phyloP scores from a whole-genome alignment of 805 yeast genomes.

The Kuraishia piskuri region DNA sequence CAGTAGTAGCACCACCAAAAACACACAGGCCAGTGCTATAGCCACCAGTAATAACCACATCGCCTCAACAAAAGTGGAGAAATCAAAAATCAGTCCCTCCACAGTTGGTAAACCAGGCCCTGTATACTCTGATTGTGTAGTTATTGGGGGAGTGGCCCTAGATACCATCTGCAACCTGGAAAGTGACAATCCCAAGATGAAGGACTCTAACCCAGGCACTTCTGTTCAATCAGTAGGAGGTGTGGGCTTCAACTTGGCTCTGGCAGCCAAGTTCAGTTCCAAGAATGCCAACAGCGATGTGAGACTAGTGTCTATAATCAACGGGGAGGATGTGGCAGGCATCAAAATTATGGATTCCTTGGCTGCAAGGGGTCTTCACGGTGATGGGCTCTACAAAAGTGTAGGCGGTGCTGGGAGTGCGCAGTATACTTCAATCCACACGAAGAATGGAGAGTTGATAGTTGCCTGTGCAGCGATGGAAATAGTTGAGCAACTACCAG shows the following conservation, averaged over 20 bases:
- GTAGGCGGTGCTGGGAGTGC: constrained; percentile 36
- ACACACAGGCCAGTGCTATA: no score
- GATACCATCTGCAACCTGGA: constrained; percentile 54
- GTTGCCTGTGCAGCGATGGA: constrained; percentile 83
- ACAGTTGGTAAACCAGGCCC: neutral
- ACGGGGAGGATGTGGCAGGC: constrained; percentile 47
- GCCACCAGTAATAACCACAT: neutral
- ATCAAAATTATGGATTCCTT: constrained; percentile 25
- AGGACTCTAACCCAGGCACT: constrained; percentile 71
- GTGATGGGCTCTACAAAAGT: constrained; percentile 29
- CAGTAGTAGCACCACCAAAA: neutral
- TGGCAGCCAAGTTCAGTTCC: constrained; percentile 41
- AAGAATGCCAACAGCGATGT: constrained; percentile 14
- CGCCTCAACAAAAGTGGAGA: neutral
- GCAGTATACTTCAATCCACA: constrained; percentile 67
- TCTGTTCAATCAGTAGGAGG: constrained; percentile 63
- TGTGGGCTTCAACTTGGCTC: constrained; percentile 71
- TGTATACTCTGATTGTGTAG: constrained; percentile 22
- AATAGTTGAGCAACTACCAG: constrained; percentile 44
- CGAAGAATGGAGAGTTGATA: constrained; percentile 48
- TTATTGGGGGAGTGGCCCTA: constrained; percentile 71
- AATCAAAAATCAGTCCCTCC: neutral
- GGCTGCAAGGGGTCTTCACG: constrained; percentile 18
- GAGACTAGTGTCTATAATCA: constrained; percentile 51
- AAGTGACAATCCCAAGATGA: constrained; percentile 17